phyloP scores from a whole-genome alignment of 78 protist genomes.

The Polysphondylium violaceum region DNA sequence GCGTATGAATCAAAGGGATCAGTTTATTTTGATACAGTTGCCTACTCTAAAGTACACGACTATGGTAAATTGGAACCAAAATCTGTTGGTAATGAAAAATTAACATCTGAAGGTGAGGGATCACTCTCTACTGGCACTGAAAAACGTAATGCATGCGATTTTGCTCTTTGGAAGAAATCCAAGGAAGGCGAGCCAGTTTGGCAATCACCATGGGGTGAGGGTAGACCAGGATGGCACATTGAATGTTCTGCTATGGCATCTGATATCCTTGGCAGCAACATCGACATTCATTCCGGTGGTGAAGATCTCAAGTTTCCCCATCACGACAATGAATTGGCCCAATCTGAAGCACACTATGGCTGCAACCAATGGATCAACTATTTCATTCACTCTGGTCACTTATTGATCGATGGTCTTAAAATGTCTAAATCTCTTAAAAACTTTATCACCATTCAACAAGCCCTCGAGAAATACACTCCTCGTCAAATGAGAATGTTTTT shows the following conservation, averaged over 20 bases:
- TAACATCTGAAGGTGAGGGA: conserved; percentile 87
- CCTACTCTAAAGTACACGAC: conserved; percentile 72
- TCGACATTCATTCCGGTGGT: conserved; percentile 97
- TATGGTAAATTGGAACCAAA: conserved; percentile 92
- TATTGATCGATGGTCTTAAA: conserved; percentile 94
- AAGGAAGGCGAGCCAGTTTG: conserved; percentile 92
- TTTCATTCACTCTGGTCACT: conserved; percentile 97
- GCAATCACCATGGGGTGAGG: conserved; percentile 97
- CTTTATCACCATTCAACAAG: conserved; percentile 97
- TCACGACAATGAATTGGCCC: conserved; percentile 99
- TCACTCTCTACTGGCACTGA: conserved; percentile 26
- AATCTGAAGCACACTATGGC: conserved; percentile 88
- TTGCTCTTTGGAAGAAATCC: conserved; percentile 96
- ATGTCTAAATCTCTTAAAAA: conserved; percentile 99
- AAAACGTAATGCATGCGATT: conserved; percentile 77
- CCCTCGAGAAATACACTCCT: conserved; percentile 89
- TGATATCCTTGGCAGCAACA: conserved; percentile 74
- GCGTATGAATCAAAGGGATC: conserved; percentile 91
- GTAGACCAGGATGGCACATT: conserved; percentile 99
- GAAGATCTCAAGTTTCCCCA: conserved; percentile 99
- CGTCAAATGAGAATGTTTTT: conserved; percentile 95
- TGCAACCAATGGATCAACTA: conserved; percentile 96
- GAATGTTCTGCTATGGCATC: conserved; percentile 99
- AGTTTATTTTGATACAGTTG: conserved; percentile 90
- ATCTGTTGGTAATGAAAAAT: conserved; percentile 74